phyloP scores from a whole-genome alignment of 2,329 filamentous ascomycete genomes.

The Pseudogymnoascus sp. region DNA sequence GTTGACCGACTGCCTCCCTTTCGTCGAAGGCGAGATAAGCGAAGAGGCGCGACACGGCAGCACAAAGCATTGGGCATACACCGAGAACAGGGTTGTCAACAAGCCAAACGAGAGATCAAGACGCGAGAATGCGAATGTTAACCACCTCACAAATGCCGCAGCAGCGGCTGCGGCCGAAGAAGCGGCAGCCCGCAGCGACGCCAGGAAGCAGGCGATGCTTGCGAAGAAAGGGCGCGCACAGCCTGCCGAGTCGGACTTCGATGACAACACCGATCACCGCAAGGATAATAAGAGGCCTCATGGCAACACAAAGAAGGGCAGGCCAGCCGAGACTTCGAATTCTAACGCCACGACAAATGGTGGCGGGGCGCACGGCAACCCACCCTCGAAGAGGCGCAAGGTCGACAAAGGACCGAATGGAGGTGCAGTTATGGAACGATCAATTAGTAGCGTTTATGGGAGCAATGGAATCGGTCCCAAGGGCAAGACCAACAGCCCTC shows the following conservation, averaged over 20 bases:
- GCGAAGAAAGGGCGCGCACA: conserved; percentile 57
- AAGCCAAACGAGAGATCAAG: conserved; percentile 64
- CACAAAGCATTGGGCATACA: conserved; percentile 89
- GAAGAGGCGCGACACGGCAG: conserved; percentile 92
- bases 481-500: conserved; percentile 53
- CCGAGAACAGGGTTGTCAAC: conserved; percentile 63
- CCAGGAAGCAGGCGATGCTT: conserved; percentile 70
- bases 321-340: conserved; percentile 43
- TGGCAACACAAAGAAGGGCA: conserved; percentile 54
- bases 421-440: conserved; percentile 53
- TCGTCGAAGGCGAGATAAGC: conserved; percentile 82
- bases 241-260: conserved; percentile 64
- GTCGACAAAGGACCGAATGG: conserved; percentile 57
- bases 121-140: conserved; percentile 68
- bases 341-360: conserved; percentile 55
- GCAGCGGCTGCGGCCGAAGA: conserved; percentile 73
- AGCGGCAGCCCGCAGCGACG: conserved; percentile 74
- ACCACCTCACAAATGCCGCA: conserved; percentile 59
- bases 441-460: conserved; percentile 52
- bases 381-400: conserved; percentile 68
- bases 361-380: conserved; percentile 39
- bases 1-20: conserved; percentile 78
- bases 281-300: conserved; percentile 60
- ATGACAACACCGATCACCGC: conserved; percentile 49
- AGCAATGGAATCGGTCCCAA: conserved; percentile 41